Evolutionary conservation across 495 filamentous ascomycete species (phyloP), one percentile per base, ranked within the genome.

Genomic region (Trichoderma orchidacearum): DNA sequence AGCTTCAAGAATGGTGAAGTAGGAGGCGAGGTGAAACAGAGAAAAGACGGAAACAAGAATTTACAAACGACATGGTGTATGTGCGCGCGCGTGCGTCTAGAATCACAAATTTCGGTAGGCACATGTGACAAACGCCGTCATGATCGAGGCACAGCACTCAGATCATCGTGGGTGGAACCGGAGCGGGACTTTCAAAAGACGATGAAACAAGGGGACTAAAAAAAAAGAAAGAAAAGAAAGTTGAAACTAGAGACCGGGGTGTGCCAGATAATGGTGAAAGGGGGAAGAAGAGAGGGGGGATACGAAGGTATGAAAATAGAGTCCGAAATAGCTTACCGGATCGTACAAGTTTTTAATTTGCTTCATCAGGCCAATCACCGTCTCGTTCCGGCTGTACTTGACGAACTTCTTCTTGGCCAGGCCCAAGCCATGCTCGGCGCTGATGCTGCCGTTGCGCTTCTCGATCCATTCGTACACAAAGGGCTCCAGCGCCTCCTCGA

Each of bases 401-500:
- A 97, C 91, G 67, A 81, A 97, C 48, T 86, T 82, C 72, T 91
- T 94, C 84, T 98, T 98, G 35, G 91, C 89, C 61, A 98, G 65
- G 6, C 93, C 93, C 30, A 98, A 72, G 7, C 93, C 93, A 71
- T 98, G 93, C 69, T 98, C 93, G 29, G 93, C 93, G 64, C 89
- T 95, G 67, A 98, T 94, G 69, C 88, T 94, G 57, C 93, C 93
- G 55, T 86, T 85, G 34, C 85, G 76, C 70, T 86, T 79, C 56
- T 81, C 76, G 57, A 98, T 92, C 93, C 93, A 97, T 69, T 97
- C 90, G 64, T 96, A 98, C 29, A 98, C 85, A 73, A 85, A 98
- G 3, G 93, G 93, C 72, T 98, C 93, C 25, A 98, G 79, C 41
- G 75, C 80, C 71, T 90, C 80, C 75, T 98, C 93, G 23, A 97